These are phyloP conservation scores for Nakataea oryzae DNA, from an alignment of 2,329 filamentous ascomycete species.

Conservation along the genomic window DNA sequence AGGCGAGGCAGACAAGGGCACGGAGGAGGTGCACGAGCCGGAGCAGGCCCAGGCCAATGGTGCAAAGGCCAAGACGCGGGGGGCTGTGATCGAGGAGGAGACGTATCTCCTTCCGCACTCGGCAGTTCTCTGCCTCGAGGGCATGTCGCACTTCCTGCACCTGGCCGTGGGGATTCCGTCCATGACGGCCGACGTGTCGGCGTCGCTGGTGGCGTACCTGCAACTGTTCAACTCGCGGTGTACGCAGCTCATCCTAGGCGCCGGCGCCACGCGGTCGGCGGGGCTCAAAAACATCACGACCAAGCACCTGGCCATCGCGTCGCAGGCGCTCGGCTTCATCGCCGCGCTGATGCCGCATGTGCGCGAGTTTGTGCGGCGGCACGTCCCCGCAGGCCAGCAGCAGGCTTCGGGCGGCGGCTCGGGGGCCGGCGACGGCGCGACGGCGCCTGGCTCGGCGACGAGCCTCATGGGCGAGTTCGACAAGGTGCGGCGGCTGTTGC, in stretches of 20 bases:
- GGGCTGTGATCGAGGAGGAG: conserved; percentile 73
- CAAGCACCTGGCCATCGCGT: conserved; percentile 85
- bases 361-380: conserved; percentile 80
- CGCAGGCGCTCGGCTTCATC: conserved; percentile 80
- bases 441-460: conserved; percentile 23
- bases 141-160: conserved; percentile 73
- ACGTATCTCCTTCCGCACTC: conserved; percentile 79
- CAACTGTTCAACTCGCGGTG: conserved; percentile 93
- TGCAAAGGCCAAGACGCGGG: conserved; percentile 53
- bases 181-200: conserved; percentile 75
- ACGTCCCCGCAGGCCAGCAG: conserved; percentile 42
- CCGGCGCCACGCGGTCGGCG: conserved; percentile 78
- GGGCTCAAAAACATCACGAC: conserved; percentile 95
- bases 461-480: conserved; percentile 75
- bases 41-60: conserved; percentile 1
- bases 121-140: conserved; percentile 68
- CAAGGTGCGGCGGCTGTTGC: conserved; percentile 69
- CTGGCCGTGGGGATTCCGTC: conserved; percentile 78
- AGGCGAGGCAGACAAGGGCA: not conserved
- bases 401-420: not conserved
- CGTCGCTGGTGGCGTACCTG: conserved; percentile 72
- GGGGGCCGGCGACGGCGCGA: not conserved
- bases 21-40: not conserved
- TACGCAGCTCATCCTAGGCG: conserved; percentile 91
- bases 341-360: conserved; percentile 81